Percentiles rank a stretch among this genome's conserved stretches.
These are phyloP conservation scores for Trametes elegans DNA, from an alignment of 768 basidiomycete species.

Conservation along the genomic window DNA sequence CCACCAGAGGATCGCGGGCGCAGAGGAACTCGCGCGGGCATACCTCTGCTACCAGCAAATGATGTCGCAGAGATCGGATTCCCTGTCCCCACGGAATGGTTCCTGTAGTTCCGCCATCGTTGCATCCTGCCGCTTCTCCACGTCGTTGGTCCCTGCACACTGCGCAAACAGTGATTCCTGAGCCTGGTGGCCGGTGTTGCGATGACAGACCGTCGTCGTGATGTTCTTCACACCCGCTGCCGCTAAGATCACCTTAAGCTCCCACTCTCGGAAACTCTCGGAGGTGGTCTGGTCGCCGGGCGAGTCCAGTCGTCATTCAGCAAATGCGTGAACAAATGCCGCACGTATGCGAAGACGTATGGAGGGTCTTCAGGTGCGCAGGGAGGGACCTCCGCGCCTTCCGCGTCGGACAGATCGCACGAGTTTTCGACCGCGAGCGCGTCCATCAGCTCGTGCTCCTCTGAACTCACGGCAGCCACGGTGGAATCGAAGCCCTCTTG, in stretches of 20 bases:
- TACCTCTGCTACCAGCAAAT: slow-evolving; percentile 2
- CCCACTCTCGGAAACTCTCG: background rate
- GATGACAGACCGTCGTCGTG: slow-evolving; percentile 3
- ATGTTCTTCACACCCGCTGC: background rate
- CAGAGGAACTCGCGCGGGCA: background rate
- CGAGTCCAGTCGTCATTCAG: background rate
- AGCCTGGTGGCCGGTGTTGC: background rate
- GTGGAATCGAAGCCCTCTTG: too few relatives aligned
- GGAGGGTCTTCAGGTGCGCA: background rate
- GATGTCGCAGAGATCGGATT: background rate
- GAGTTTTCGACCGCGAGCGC: background rate
- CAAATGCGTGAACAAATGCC: background rate
- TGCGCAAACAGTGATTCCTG: background rate
- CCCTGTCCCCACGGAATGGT: background rate
- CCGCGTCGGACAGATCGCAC: background rate
- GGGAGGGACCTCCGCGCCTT: background rate
- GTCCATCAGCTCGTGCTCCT: background rate
- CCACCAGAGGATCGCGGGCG: background rate
- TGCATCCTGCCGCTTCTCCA: too few relatives aligned
- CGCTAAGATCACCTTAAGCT: background rate
- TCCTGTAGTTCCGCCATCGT: too few relatives aligned
- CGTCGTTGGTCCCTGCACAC: background rate
- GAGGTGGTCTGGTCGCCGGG: background rate
- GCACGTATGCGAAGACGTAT: background rate
- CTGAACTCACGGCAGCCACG: too few relatives aligned